Percentiles rank a stretch among this genome's conserved stretches.
phyloP scores from a whole-genome alignment of 768 basidiomycete genomes.

The Ramaria sp. region DNA sequence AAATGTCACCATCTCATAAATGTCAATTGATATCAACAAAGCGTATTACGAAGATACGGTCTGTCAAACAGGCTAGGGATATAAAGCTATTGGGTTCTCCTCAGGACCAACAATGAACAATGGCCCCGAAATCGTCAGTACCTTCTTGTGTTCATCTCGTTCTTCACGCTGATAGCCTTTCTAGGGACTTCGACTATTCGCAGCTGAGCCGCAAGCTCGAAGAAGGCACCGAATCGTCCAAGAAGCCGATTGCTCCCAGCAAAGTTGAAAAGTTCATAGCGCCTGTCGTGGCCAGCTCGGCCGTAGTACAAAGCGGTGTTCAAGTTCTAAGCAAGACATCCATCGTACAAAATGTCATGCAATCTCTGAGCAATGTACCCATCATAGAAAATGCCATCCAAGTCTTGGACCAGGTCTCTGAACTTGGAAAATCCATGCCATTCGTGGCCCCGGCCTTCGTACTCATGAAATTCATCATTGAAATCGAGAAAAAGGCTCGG shows the following conservation, averaged over 20 bases:
- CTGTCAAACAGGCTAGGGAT: too few species aligned
- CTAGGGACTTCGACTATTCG: background rate
- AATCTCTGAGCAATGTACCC: conserved; percentile 16
- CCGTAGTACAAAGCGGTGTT: background rate
- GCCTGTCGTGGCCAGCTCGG: background rate
- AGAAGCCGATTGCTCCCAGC: background rate
- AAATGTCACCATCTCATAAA: too few species aligned
- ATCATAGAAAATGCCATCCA: conserved; percentile 19
- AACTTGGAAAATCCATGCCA: conserved; percentile 26
- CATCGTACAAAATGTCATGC: conserved; percentile 17
- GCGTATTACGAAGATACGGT: too few species aligned
- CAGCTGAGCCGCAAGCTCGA: background rate
- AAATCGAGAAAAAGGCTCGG: conserved; percentile 25
- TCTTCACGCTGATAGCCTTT: background rate
- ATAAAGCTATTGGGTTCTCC: too few species aligned
- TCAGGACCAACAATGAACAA: too few species aligned
- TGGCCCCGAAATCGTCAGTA: too few species aligned
- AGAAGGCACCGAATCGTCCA: background rate
- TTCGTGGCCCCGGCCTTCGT: conserved; percentile 30
- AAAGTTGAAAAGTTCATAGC: background rate
- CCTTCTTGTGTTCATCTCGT: background rate
- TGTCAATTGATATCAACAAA: too few species aligned
- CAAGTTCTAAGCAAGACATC: background rate
- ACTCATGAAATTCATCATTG: conserved; percentile 29
- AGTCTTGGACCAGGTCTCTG: conserved; percentile 22